phyloP scores from a whole-genome alignment of 2,329 filamentous ascomycete species.

The Cladorrhinum sp. region DNA sequence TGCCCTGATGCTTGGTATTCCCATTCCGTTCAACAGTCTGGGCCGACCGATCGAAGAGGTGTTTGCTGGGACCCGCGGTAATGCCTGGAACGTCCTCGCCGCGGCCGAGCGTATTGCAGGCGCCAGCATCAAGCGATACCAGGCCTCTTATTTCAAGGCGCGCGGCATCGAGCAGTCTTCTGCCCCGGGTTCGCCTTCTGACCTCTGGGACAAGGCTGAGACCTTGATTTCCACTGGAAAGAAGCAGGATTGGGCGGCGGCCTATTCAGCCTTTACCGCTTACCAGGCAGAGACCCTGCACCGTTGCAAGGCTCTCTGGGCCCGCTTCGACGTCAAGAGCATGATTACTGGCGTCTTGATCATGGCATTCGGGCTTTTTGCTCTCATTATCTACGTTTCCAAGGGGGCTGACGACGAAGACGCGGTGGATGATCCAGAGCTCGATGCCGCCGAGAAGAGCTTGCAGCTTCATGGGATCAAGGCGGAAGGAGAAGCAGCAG shows the following conservation, averaged over 20 bases:
- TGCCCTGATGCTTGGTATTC: conserved; percentile 80
- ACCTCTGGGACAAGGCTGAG: conserved; percentile 57
- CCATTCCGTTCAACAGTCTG: conserved; percentile 94
- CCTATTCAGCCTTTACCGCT: conserved; percentile 59
- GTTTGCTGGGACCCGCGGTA: conserved; percentile 68
- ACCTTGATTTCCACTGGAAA: conserved; percentile 19
- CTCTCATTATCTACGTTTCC: conserved; percentile 71
- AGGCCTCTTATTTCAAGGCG: conserved; percentile 73
- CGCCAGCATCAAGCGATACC: conserved; percentile 86
- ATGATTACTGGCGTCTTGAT: conserved; percentile 79
- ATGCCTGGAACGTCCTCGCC: conserved; percentile 74
- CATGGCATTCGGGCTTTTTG: conserved; percentile 63
- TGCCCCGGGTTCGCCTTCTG: conserved; percentile 50
- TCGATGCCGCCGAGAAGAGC: conserved; percentile 58
- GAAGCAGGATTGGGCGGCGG: conserved; percentile 37
- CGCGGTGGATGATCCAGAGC: conserved; percentile 52
- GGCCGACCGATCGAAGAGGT: conserved; percentile 92
- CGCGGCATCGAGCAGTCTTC: conserved; percentile 63
- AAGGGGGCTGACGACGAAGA: conserved; percentile 54
- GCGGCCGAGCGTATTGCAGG: conserved; percentile 72
- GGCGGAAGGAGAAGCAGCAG: conserved; percentile 28
- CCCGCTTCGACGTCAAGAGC: conserved; percentile 80
- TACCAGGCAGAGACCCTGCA: conserved; percentile 78
- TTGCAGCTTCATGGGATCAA: conserved; percentile 47
- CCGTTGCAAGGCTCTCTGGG: conserved; percentile 83